Conservation (phyloP, 192 early-diverging fungal species). For the Backusella liffmaniae region DNA sequence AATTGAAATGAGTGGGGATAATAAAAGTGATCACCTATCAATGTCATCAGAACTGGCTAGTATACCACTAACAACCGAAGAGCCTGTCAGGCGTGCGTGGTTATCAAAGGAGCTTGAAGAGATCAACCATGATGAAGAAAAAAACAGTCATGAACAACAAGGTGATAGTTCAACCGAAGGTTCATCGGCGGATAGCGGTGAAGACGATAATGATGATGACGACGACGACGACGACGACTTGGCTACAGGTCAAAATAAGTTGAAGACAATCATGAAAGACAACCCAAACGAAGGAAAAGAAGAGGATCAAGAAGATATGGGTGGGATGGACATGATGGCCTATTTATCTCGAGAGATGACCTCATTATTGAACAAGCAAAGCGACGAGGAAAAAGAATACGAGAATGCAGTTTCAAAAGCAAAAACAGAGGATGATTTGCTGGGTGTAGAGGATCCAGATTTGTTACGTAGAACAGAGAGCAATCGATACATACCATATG, state of each 20-base stretch:
- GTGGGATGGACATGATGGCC: slow-evolving; percentile 1
- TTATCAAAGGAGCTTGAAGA: slow-evolving; percentile 12
- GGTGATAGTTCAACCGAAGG: neutral
- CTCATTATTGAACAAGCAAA: neutral
- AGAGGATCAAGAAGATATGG: neutral
- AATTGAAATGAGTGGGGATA: neutral
- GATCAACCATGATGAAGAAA: slow-evolving; percentile 7
- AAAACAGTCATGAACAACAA: neutral
- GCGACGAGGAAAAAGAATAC: neutral
- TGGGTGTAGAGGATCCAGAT: slow-evolving; percentile 12
- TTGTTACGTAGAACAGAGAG: slow-evolving; percentile 26
- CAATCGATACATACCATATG: slow-evolving; percentile 25
- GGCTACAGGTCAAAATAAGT: neutral
- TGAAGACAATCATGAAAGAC: neutral
- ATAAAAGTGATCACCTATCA: neutral
- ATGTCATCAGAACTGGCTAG: neutral
- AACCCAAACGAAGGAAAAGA: neutral
- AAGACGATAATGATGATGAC: neutral
- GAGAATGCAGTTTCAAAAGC: neutral
- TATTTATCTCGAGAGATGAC: slow-evolving; percentile 18
- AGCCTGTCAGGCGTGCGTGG: slow-evolving; percentile 27
- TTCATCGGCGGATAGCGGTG: neutral
- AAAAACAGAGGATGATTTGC: neutral
- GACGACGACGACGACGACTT: neutral
- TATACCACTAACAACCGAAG: slow-evolving; percentile 34